Evolutionary conservation across 2,329 filamentous ascomycete species (phyloP), one percentile per base, ranked within the genome.

Genomic region (Exophiala dermatitidis): DNA sequence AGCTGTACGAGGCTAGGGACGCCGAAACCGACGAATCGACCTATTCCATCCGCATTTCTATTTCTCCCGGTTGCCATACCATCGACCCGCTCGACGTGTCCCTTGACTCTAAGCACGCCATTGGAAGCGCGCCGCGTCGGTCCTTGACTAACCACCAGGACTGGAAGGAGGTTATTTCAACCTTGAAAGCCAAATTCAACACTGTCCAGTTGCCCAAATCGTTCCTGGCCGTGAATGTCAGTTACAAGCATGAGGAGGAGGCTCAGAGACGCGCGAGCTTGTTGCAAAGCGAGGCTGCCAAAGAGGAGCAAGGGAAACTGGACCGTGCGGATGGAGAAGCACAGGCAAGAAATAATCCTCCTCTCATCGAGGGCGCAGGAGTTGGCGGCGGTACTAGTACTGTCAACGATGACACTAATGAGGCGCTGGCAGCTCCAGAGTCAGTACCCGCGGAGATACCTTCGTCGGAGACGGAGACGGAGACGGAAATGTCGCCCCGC

Each of bases 101-200:
- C 73, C 82, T 98, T 30, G 93, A 98, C 69, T 93, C 88, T 63
- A 88, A 93, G 64, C 93, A 98, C 69, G 94, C 90, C 69, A 98
- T 98, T 64, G 90, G 91, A 38, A 95, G 88, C 67, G 89, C 91
- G 4, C 90, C 89, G n/a, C 79, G 90, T 59, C 80, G 93, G 58
- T 94, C 88, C 66, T 74, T 98, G 64, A 97, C 91, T 2, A 81
- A 88, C 2, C 94, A 98, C 71, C 83, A 84, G 36, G 88, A 98
- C 69, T 98, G 93, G 91, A 91, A 94, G 71, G 82, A 91, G 64
- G 88, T 98, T n/a, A 88, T 98, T 62, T 90, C 95, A 72, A 97
- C 90, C 1, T 74, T 98, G 59, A 83, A 90, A 61, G 91, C 88
- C 46, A 97, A 95, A 65, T 97, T 98, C 67, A 88, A 95, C 66